phyloP scores from a whole-genome alignment of 2,329 filamentous ascomycete species.

The Colletotrichum graminicola region DNA sequence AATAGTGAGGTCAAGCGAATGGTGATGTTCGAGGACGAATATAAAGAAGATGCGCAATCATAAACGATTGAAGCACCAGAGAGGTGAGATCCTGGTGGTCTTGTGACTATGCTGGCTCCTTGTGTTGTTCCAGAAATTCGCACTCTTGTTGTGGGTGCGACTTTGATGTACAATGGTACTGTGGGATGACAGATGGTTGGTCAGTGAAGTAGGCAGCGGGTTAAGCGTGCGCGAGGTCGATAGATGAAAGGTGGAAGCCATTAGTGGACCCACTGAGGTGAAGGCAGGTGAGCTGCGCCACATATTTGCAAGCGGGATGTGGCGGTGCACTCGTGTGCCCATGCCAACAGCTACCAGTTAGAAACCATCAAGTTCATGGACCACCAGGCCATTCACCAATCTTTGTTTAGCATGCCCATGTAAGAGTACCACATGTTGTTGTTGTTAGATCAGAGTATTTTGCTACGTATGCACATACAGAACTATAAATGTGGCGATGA shows the following conservation, averaged over 20 bases:
- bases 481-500: slow-evolving; percentile 40
- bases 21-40: background rate
- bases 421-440: background rate
- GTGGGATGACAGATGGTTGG: background rate
- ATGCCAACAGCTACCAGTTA: background rate
- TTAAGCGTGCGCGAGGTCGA: background rate
- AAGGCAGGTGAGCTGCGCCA: slow-evolving; percentile 21
- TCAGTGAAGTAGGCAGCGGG: slow-evolving; percentile 2
- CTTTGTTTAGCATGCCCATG: background rate
- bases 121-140: background rate
- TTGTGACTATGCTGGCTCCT: background rate
- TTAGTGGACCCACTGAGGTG: slow-evolving; percentile 4
- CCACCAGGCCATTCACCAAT: background rate
- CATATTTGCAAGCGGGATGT: background rate
- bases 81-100: background rate
- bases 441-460: background rate
- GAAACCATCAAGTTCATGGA: background rate
- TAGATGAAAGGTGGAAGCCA: slow-evolving; percentile 7
- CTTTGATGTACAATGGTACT: background rate
- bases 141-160: background rate
- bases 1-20: background rate
- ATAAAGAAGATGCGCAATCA: background rate
- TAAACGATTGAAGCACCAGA: no score
- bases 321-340: slow-evolving; percentile 18
- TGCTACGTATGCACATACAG: slow-evolving; percentile 32